Base-by-base conservation (phyloP, 805 yeast genomes). In the Saccharomycopsis fermentans region DNA sequence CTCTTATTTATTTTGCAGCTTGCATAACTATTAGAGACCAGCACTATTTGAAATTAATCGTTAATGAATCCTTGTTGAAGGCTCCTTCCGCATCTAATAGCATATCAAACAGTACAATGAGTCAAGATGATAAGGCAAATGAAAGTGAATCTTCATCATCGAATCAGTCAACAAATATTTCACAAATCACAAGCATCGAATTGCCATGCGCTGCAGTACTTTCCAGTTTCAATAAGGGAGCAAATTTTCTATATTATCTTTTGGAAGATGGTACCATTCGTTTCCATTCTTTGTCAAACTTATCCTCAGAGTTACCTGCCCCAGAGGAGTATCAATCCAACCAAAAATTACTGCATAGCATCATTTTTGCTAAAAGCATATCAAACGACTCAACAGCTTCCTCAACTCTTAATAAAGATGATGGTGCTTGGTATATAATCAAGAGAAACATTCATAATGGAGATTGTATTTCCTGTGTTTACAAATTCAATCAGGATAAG, bases 11-110 rank as follows among this genome's bases (percentile, higher is more conserved):
- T 17, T 59, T 58, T 61, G 59, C 58, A 2, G 60, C 56, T 12
- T 55, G 63, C 9, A 8, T 55, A 4, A 55, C 53, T 51, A 58
- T 48, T 39, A 52, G 50, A 14, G 59, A 58, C 55, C 58, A 57
- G 36, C 26, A 60, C 39, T 52, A 14, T 14, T 35, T 60, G 52
- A 58, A 53, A 51, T n/a, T 57, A 17, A 54, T 60, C 3, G 52
- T 50, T 16, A 59, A 58, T 35, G 34, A 53, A 43, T 37, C 51
- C 14, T 36, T 55, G 27, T 6, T 26, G 8, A 54, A 54, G 16
- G 39, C 35, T 35, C 37, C 53, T 26, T 47, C 51, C 6, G 17
- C 43, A 14, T 17, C 17, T 3, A 48, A 50, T 14, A 17, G 32
- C 12, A 16, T 47, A 21, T 29, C 26, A 27, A 16, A 43, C 12